Conservation (phyloP, 176 grass and related monocot species). For the Olyra latifolia region DNA sequence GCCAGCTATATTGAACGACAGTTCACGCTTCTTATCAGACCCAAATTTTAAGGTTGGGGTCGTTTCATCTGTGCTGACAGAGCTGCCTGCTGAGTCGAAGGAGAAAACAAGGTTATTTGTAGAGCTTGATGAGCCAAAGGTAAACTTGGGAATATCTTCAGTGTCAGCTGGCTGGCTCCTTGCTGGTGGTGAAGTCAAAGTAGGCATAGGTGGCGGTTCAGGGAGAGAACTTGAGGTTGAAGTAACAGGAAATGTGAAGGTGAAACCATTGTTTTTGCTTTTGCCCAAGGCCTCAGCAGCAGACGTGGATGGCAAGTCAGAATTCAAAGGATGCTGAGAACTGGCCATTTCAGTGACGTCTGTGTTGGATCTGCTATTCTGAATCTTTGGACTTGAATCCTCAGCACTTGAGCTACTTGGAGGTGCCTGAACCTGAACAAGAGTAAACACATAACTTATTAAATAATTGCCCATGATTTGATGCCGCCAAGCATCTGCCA, state of each 20-base stretch:
- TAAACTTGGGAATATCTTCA: conserved; percentile 41
- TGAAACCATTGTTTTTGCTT: conserved; percentile 36
- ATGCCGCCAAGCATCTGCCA: not conserved
- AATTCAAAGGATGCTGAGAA: conserved; percentile 13
- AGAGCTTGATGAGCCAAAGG: conserved; percentile 33
- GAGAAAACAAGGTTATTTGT: conserved; percentile 33
- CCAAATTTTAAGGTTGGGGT: conserved; percentile 47
- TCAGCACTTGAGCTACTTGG: conserved; percentile 9
- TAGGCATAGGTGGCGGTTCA: conserved; percentile 53
- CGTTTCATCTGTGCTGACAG: not conserved
- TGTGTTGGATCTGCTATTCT: not conserved
- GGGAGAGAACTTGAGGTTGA: conserved; percentile 24
- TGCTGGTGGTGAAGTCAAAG: conserved; percentile 32
- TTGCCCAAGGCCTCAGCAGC: conserved; percentile 1
- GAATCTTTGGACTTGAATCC: not conserved
- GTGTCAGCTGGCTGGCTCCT: conserved; percentile 11
- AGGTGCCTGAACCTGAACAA: conserved; percentile 29
- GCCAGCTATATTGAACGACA: conserved; percentile 35
- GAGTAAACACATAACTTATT: conserved; percentile 18
- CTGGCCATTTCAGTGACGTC: conserved; percentile 10
- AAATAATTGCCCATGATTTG: not conserved
- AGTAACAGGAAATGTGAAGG: conserved; percentile 55
- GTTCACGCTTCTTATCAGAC: conserved; percentile 37
- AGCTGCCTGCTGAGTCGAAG: not conserved
- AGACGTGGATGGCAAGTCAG: not conserved